phyloP scores from a whole-genome alignment of 116 monocot species.

The Thalassia testudinum region DNA sequence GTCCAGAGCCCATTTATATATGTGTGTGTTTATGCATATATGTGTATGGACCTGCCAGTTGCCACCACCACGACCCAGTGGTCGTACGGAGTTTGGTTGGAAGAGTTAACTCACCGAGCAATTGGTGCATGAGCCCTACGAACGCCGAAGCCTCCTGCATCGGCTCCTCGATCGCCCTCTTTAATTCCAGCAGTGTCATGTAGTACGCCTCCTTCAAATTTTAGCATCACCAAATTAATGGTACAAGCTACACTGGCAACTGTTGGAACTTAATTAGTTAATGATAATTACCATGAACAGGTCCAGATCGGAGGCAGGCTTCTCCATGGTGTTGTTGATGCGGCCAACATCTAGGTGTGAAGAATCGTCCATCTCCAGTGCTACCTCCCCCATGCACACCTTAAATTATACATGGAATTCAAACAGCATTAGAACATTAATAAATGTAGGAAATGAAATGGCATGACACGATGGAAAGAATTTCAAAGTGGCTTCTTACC shows the following conservation, averaged over 20 bases:
- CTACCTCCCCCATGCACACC: constrained; percentile 8
- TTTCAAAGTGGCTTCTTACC: too few relatives aligned
- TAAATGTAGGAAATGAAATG: too few relatives aligned
- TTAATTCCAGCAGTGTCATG: constrained; percentile 10
- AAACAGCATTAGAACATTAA: background rate
- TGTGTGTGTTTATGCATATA: too few relatives aligned
- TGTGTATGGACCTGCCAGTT: too few relatives aligned
- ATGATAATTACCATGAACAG: constrained; percentile 10
- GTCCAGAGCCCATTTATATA: too few relatives aligned
- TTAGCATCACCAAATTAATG: too few relatives aligned
- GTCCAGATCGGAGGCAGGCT: constrained; percentile 9
- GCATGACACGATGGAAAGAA: too few relatives aligned
- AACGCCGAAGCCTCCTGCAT: constrained; percentile 13
- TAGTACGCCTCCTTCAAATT: constrained; percentile 11
- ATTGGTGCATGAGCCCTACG: constrained; percentile 6
- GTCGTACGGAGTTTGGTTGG: too few relatives aligned
- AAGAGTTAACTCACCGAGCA: constrained; percentile 10
- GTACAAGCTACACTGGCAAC: too few relatives aligned
- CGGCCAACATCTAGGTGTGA: background rate
- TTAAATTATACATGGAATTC: background rate
- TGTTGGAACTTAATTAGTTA: too few relatives aligned
- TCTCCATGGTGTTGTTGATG: background rate
- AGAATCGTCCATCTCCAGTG: background rate
- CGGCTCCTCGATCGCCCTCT: constrained; percentile 7
- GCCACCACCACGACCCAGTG: too few relatives aligned